phyloP scores from a whole-genome alignment of 371 early-diverging fungal genomes.

The Lichtheimia ramosa region DNA sequence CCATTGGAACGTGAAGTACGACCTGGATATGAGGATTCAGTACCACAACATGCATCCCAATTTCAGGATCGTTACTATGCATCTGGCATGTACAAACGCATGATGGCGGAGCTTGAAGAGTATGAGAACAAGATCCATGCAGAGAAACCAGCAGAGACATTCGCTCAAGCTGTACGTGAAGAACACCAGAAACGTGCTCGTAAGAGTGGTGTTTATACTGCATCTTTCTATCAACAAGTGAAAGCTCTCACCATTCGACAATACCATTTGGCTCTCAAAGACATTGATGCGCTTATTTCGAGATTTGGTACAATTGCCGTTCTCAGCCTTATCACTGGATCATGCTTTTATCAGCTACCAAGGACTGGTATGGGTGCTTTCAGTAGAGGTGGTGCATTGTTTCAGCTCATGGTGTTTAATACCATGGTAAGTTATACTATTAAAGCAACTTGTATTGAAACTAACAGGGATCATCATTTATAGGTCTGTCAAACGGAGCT shows the following conservation, averaged over 20 bases:
- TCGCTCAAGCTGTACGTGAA: conserved; percentile 39
- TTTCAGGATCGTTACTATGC: conserved; percentile 49
- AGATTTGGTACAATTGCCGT: conserved; percentile 55
- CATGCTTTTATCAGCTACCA: conserved; percentile 62
- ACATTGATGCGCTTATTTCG: conserved; percentile 41
- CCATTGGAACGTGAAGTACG: conserved; percentile 58
- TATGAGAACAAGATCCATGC: conserved; percentile 8
- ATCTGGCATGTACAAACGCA: conserved; percentile 41
- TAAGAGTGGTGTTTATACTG: conserved; percentile 41
- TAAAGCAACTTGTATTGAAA: conserved; percentile 51
- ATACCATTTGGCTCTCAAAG: conserved; percentile 48
- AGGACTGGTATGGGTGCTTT: conserved; percentile 55
- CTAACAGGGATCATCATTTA: neutral
- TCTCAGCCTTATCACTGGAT: conserved; percentile 67
- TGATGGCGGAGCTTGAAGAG: conserved; percentile 23
- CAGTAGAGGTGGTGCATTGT: conserved; percentile 17
- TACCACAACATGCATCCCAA: conserved; percentile 42
- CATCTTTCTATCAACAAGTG: conserved; percentile 52
- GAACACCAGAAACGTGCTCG: conserved; percentile 41
- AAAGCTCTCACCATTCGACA: conserved; percentile 49
- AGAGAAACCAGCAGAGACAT: conserved; percentile 27
- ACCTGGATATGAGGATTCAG: conserved; percentile 52
- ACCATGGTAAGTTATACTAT: conserved; percentile 60
- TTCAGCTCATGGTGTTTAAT: no score
- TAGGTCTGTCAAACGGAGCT: conserved; percentile 54